Base-by-base conservation (phyloP, 1,139 yeast species). In the Debaryomycetaceae sp. region DNA sequence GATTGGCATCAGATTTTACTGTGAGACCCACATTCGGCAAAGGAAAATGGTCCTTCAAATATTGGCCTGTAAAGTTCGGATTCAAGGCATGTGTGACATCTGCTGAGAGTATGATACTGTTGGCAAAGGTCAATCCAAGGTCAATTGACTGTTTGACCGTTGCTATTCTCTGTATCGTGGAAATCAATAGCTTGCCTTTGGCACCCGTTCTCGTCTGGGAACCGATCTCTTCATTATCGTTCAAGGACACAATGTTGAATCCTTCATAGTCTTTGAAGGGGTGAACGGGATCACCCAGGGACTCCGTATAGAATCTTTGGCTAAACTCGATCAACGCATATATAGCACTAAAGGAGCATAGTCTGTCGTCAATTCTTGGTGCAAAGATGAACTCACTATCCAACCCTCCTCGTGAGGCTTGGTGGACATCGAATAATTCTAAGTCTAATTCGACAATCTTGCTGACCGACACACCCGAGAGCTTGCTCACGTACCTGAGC, bases 31-130 rank as follows among this genome's bases (percentile, higher is more conserved):
- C 64, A 49, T 74, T 74, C 40, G 76, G 78, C 11, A 68, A 50
- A 1, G 78, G 77, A 46, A 56, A 63, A 54, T 73, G 75, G 39
- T 62, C 57, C 39, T 67, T 68, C 46, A 73, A 62, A 49, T 74
- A 74, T 5, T 58, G 68, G 23, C 55, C 52, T 20, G 55, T 45
- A 48, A 71, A 74, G 52, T 73, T 73, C n/a, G 79, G 79, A 50
- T 74, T 74, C 35, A 72, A 53, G 22, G 71, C 67, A 50, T 74
- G 79, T n/a, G 69, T 73, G 14, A 74, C 78, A 48, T 74, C 79
- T 0, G 78, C 75, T 0, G 77, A 72, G 37, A 74, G 58, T 36
- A 73, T 56, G 23, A 73, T 55, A 6, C 75, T 56, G 46, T 70
- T 70, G 41, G 75, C 72, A 45, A 38, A 45, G 7, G 42, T 38